phyloP scores from a whole-genome alignment of 352 stramenopile genomes.

The Pythium sukuiense region DNA sequence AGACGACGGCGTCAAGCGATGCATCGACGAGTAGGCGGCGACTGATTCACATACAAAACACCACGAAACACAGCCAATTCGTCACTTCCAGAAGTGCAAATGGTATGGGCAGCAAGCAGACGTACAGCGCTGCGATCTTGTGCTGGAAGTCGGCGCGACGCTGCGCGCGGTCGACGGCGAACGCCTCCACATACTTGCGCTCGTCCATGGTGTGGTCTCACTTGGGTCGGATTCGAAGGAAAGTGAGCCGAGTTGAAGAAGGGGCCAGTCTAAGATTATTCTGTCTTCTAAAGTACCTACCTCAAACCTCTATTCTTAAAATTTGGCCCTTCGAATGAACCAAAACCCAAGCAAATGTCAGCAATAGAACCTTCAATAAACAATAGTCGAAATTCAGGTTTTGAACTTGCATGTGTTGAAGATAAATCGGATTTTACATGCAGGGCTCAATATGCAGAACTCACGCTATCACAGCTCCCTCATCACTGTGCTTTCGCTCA shows the following conservation, averaged over 20 bases:
- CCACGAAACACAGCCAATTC: not conserved
- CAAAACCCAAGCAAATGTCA: no score
- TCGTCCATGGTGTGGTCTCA: conserved; percentile 37
- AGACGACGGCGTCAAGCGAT: conserved; percentile 43
- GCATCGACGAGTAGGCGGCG: conserved; percentile 45
- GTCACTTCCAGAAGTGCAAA: conserved; percentile 6
- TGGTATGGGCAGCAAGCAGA: not conserved
- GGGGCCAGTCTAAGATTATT: not conserved
- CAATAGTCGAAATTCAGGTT: no score
- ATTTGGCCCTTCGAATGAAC: no score
- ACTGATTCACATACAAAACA: conserved; percentile 30
- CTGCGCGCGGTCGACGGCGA: conserved; percentile 42
- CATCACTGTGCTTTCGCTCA: no score
- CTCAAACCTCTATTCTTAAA: no score
- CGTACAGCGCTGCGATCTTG: conserved; percentile 55
- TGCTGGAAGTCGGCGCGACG: conserved; percentile 46
- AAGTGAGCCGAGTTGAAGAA: conserved; percentile 1
- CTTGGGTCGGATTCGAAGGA: not conserved
- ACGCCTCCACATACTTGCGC: conserved; percentile 59
- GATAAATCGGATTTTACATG: no score
- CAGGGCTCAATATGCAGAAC: not conserved
- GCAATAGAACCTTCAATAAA: no score
- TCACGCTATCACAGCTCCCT: no score
- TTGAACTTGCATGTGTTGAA: no score
- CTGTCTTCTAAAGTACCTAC: not conserved